Base-by-base conservation (phyloP, 768 basidiomycete genomes). In the Gloeophyllum trabeum region DNA sequence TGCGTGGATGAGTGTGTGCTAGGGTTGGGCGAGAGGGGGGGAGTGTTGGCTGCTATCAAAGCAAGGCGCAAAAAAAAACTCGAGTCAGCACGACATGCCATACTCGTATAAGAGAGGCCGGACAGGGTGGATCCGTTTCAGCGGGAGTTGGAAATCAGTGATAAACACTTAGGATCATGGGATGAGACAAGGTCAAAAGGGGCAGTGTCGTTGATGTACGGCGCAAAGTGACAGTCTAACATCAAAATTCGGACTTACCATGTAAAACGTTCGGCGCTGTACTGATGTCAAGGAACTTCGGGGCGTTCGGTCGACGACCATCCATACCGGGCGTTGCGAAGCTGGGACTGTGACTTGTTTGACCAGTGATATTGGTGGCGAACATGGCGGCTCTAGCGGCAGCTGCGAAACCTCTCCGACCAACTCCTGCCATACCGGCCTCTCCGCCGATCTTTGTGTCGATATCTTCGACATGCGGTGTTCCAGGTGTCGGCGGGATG, bases 371-470 rank as follows among this genome's bases (percentile, higher is more conserved):
- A 24, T 46, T 42, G 4, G 56, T 14, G 24, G 63, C 44, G 46
- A 69, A 61, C 67, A 78, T 63, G 5, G 76, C 76, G 0, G 79
- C 79, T 35, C 76, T 75, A 41, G 81, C 77, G 6, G 75, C 84
- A 14, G 88, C 84, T 10, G 67, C 70, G 45, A 91, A 91, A 1
- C 86, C 90, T 49, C 89, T 65, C 46, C 90, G 66, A 5, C 90
- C 90, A 5, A 93, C 88, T 6, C 90, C 90, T 1, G 90, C 90
- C 90, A 93, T 92, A 1, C 85, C 84, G 6, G 84, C 85, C 41
- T 69, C 76, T 5, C 85, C 85, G 3, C 85, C 84, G 2, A 54
- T 69, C 55, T 80, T 76, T n/a, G 84, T 87, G 53, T 84, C 74
- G 6, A 79, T 66, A n/a, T n/a, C n/a, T n/a, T n/a, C n/a, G n/a